A percentile compares a stretch with the other conserved stretches of the same genome.
Conservation (phyloP, 2,329 filamentous ascomycete genomes). For the Elsinoe necatrix region DNA sequence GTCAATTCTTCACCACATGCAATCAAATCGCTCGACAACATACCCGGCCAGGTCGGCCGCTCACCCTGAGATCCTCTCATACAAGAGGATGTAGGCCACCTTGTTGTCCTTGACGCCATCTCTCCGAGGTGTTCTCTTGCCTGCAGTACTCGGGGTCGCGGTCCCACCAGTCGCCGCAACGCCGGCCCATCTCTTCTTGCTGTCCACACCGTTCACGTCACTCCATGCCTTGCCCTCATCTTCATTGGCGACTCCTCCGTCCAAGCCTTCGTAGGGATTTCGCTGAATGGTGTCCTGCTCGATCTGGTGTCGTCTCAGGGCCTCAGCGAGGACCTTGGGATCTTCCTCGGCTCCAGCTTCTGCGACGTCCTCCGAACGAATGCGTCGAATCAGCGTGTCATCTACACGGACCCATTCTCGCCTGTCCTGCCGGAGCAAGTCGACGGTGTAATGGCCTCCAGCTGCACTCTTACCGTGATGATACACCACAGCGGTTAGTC, state of each 20-base stretch:
- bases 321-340: constrained; percentile 56
- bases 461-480: constrained; percentile 96
- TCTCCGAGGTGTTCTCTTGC: constrained; percentile 43
- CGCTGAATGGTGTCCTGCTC: constrained; percentile 37
- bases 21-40: background rate
- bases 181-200: constrained; percentile 51
- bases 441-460: constrained; percentile 95
- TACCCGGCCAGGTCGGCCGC: background rate
- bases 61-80: constrained; percentile 57
- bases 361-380: constrained; percentile 81
- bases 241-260: constrained; percentile 58
- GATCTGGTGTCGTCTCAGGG: constrained; percentile 56
- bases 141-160: constrained; percentile 44
- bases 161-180: constrained; percentile 46
- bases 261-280: constrained; percentile 66
- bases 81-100: constrained; percentile 94
- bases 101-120: constrained; percentile 74
- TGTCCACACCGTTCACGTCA: constrained; percentile 60
- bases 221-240: constrained; percentile 65
- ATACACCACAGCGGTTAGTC: constrained; percentile 83
- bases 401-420: constrained; percentile 93
- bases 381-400: constrained; percentile 79
- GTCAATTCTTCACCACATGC: background rate
- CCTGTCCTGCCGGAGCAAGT: constrained; percentile 89
- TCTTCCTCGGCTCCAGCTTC: constrained; percentile 76